Evolutionary conservation across 805 yeast genomes (phyloP), one percentile per base, ranked within the genome.

Genomic region (Brettanomyces naardenensis): DNA sequence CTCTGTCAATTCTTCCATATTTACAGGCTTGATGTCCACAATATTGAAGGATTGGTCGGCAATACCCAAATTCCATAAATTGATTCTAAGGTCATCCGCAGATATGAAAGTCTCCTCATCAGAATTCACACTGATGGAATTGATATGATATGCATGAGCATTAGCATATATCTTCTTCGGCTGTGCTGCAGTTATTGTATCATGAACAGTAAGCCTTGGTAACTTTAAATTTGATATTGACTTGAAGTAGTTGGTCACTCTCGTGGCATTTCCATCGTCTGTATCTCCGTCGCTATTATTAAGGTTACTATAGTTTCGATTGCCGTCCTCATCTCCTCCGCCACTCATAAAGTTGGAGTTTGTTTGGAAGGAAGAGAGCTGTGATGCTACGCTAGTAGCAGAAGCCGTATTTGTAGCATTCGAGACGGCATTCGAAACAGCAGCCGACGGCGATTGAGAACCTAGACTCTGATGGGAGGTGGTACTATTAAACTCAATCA

Each of bases 1-100:
- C 62, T 92, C 98, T 7, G 98, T 90, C 52, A 92, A 73, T 64
- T 92, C 99, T 66, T 92, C 99, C 98, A 92, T 94, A 62, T 88
- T 88, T 5, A 88, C 85, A 7, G 99, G 99, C 60, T 94, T 88
- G 54, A 92, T 92, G 64, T 92, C 98, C 41, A 92, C 97, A 47
- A 92, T 92, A 61, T 92, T 94, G 64, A 92, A 92, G 52, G 89
- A 77, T 65, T 90, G 96, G 62, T 90, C 95, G 17, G 96, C 87
- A 49, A 88, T 84, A 38, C 86, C 88, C 48, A 89, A 69, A 61
- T 90, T 89, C 99, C 99, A 92, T 47, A 92, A 66, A 61, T 92
- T 92, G 56, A 92, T 82, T 56, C 99, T 76, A 57, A 92, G 73
- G 63, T 92, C 99, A 64, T 92, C 99, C 35, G 94, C 80, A 40